Base-by-base conservation (phyloP, 75 land plant genomes). In the Gnetum montanum region DNA sequence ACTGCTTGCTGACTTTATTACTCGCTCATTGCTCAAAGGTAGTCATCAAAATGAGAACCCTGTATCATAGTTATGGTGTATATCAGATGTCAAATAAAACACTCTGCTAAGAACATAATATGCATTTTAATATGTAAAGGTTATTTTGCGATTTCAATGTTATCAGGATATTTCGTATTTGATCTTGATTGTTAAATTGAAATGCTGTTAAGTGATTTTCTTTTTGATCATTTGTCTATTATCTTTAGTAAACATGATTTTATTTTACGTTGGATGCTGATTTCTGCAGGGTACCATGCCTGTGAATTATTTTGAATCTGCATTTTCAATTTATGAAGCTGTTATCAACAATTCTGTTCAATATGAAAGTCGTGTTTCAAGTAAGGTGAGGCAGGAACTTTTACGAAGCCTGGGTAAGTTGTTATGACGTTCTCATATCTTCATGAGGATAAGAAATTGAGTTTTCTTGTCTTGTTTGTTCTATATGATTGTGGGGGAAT, bases 331-430 rank as follows among this genome's bases (percentile, higher is more conserved):
- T 28, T 95, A 83, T 64, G 88, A 83, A 51, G 36, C 45, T 36
- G 75, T 72, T 26, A 69, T 83, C 35, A 72, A 47, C 53, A 63
- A 62, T 50, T 67, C 76, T 26, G 67, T 71, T 34, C 63, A 61
- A 53, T 54, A 70, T 43, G 60, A 57, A 27, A 73, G 60, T 51
- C 64, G 33, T 60, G 71, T 85, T 57, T 66, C 74, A 4, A 60
- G 37, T 53, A 95, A 95, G 62, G 96, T 79, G 52, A 80, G 81
- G 64, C 82, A 95, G 65, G 99, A 95, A 63, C 85, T 95, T 30
- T 50, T 90, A 26, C 83, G 79, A 40, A 81, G 84, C 51, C 69
- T 90, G 46, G 91, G 98, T 94, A 83, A 62, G 18, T 13, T 57
- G 24, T n/a, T 54, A 12, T 7, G 12, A 13, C 12, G 25, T 25